These are phyloP conservation scores for Pseudodiploospora longispora DNA, from an alignment of 2,329 filamentous ascomycete species.

Conservation along the genomic window DNA sequence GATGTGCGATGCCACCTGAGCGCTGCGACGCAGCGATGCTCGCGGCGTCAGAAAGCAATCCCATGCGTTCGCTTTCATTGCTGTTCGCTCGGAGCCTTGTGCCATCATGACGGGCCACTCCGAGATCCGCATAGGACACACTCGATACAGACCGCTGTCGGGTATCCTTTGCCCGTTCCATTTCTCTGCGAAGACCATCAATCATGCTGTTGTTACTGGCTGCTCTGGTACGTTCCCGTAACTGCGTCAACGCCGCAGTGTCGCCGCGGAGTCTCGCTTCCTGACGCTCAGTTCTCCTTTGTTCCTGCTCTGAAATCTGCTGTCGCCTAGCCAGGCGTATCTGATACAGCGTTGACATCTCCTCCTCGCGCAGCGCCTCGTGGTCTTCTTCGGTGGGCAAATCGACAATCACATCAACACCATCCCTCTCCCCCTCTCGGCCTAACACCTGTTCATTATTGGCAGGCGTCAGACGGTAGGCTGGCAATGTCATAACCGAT, in stretches of 20 bases:
- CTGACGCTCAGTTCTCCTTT: conserved; percentile 58
- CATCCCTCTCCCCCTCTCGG: conserved; percentile 82
- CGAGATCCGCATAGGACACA: conserved; percentile 69
- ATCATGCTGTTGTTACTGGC: conserved; percentile 44
- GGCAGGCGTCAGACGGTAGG: conserved; percentile 66
- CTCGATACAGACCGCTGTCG: conserved; percentile 63
- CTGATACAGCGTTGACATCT: conserved; percentile 91
- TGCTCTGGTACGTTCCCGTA: conserved; percentile 50
- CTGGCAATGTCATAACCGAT: conserved; percentile 88
- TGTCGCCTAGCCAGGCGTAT: conserved; percentile 71
- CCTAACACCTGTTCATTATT: conserved; percentile 77
- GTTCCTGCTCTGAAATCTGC: conserved; percentile 70
- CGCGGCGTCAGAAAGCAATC: conserved; percentile 63
- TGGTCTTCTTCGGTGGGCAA: conserved; percentile 73
- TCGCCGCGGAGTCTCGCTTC: conserved; percentile 70
- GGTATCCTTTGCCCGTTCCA: conserved; percentile 47
- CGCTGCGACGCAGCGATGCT: conserved; percentile 42
- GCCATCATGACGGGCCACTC: conserved; percentile 69
- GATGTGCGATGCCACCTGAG: conserved; percentile 28
- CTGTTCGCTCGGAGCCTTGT: conserved; percentile 67
- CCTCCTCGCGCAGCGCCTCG: conserved; percentile 69
- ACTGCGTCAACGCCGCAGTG: conserved; percentile 54
- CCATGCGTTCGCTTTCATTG: conserved; percentile 62
- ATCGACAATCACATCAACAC: conserved; percentile 86
- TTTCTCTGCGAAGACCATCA: conserved; percentile 49